Evolutionary conservation across 495 filamentous ascomycete species (phyloP).

Genomic region (Neurospora sp.): DNA sequence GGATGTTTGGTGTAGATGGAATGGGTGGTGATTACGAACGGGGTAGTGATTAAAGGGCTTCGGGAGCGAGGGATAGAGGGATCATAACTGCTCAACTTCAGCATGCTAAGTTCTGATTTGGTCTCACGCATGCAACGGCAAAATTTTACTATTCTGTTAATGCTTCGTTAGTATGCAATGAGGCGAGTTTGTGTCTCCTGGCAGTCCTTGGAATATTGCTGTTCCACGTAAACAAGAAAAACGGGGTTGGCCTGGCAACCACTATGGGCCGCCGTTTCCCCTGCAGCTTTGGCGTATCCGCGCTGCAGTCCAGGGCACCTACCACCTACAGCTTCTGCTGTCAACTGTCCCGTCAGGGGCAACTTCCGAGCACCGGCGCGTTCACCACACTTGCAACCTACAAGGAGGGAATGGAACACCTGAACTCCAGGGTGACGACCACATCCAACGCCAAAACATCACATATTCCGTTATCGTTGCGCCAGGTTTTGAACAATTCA

Average conservation of each 20-base stretch:
- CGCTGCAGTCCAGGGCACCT: background rate
- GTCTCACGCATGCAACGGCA: background rate
- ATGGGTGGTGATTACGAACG: constrained; percentile 40
- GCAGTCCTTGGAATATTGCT: background rate
- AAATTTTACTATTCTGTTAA: background rate
- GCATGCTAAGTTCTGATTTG: background rate
- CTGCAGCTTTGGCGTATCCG: background rate
- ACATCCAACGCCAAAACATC: background rate
- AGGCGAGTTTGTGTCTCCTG: background rate
- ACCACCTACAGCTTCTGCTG: background rate
- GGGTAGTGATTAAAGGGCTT: background rate
- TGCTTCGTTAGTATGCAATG: background rate
- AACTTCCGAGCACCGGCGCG: background rate
- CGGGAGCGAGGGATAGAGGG: background rate
- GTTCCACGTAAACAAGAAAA: background rate
- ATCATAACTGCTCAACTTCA: background rate
- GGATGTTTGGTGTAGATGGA: constrained; percentile 61
- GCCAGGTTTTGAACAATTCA: background rate
- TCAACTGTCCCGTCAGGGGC: background rate
- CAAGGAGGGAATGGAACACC: background rate
- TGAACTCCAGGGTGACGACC: background rate
- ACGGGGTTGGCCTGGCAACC: background rate
- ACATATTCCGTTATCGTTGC: background rate
- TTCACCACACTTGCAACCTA: background rate
- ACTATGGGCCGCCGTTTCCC: background rate